Evolutionary conservation across 2,329 filamentous ascomycete species (phyloP).

Genomic region (Fusarium paranaense): DNA sequence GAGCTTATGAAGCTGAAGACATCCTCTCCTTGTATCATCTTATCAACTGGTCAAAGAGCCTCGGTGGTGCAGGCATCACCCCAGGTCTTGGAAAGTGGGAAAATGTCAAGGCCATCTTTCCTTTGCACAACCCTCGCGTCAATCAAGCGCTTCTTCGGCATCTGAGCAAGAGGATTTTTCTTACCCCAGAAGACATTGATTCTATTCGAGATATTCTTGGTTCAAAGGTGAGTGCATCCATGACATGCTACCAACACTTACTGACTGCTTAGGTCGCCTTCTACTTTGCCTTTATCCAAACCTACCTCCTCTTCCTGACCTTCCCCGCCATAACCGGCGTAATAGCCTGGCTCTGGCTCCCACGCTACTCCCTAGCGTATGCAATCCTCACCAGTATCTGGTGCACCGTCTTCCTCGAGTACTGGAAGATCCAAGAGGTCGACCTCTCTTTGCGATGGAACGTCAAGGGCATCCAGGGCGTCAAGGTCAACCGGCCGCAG

Average conservation of each 20-base stretch:
- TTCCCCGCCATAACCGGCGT: conserved; percentile 77
- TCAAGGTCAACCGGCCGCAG: conserved; percentile 73
- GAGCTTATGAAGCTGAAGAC: conserved; percentile 71
- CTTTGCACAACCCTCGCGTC: conserved; percentile 68
- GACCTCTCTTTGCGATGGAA: conserved; percentile 80
- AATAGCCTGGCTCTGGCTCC: conserved; percentile 75
- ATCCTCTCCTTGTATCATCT: conserved; percentile 78
- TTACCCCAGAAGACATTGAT: conserved; percentile 66
- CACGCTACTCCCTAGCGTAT: conserved; percentile 77
- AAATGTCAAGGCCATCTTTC: conserved; percentile 70
- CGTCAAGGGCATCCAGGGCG: conserved; percentile 74
- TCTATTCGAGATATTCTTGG: conserved; percentile 72
- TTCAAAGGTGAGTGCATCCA: conserved; percentile 58
- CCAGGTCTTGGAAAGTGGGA: conserved; percentile 69
- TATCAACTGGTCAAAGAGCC: conserved; percentile 66
- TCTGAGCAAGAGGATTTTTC: conserved; percentile 64
- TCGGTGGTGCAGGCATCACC: conserved; percentile 73
- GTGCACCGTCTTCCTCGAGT: conserved; percentile 81
- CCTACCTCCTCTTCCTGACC: conserved; percentile 77
- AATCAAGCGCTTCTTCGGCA: conserved; percentile 69
- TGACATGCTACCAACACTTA: fast-evolving
- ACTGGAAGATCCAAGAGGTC: conserved; percentile 81
- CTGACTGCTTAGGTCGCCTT: conserved; percentile 69
- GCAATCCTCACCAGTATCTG: conserved; percentile 75
- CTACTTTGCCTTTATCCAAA: conserved; percentile 86